phyloP scores from a whole-genome alignment of 306 rosid genomes.

The Corylus americana region DNA sequence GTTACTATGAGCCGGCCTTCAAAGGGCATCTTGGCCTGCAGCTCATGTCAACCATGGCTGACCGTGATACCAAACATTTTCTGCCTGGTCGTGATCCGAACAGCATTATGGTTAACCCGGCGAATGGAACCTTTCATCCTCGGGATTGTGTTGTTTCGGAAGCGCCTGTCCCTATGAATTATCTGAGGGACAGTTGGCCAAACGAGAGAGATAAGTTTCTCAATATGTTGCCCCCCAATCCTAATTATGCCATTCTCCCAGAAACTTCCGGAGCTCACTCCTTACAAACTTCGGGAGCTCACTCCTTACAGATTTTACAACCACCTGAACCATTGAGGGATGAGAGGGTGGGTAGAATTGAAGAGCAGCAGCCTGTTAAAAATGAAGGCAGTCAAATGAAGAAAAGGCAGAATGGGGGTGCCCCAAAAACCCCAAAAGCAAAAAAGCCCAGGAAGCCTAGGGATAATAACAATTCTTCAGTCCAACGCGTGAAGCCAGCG shows the following conservation, averaged over 20 bases:
- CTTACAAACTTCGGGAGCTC: constrained; percentile 54
- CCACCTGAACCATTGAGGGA: constrained; percentile 57
- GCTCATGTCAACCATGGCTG: constrained; percentile 85
- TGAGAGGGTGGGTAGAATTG: constrained; percentile 55
- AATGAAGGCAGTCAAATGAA: constrained; percentile 60
- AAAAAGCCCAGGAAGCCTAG: constrained; percentile 83
- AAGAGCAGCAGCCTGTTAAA: constrained; percentile 58
- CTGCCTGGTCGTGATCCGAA: constrained; percentile 71
- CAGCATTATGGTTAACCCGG: constrained; percentile 41
- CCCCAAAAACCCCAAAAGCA: constrained; percentile 67
- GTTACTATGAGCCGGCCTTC: constrained; percentile 80
- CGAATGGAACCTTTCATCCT: constrained; percentile 60
- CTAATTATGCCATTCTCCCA: constrained; percentile 59
- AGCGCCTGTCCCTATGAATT: constrained; percentile 52
- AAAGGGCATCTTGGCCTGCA: constrained; percentile 89
- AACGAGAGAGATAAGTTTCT: constrained; percentile 70
- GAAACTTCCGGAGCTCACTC: constrained; percentile 67
- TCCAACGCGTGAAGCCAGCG: constrained; percentile 67
- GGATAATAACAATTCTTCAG: constrained; percentile 51
- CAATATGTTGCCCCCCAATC: constrained; percentile 66
- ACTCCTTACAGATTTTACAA: constrained; percentile 60
- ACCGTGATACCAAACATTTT: constrained; percentile 71
- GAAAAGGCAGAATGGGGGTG: constrained; percentile 70
- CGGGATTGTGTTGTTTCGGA: constrained; percentile 69
- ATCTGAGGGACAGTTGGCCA: constrained; percentile 74